These are phyloP conservation scores for Globisporangium rhizosaccharum DNA, from an alignment of 352 stramenopile species.

Conservation along the genomic window DNA sequence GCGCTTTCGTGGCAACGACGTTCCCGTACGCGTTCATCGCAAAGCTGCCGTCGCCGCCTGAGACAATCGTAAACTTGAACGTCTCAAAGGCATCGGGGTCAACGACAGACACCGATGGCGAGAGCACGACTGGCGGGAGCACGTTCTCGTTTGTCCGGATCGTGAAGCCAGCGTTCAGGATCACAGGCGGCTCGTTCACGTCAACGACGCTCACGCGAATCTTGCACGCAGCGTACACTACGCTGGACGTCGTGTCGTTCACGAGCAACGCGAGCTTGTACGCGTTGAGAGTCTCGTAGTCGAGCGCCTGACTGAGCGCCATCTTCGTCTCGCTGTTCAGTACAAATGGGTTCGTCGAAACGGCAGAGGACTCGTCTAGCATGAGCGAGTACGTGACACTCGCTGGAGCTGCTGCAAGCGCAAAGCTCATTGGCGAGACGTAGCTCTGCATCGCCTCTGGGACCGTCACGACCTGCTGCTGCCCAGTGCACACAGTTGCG, in stretches of 20 bases:
- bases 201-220: conserved; percentile 42
- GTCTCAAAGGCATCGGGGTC: conserved; percentile 49
- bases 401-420: conserved; percentile 14
- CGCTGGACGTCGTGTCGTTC: conserved; percentile 11
- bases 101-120: conserved; percentile 17
- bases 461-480: conserved; percentile 28
- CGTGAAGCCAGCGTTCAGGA: conserved; percentile 19
- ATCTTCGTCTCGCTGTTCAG: conserved; percentile 16
- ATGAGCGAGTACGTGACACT: conserved; percentile 7
- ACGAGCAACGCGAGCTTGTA: conserved; percentile 20
- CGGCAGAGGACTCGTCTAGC: not conserved
- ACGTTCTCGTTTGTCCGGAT: conserved; percentile 35
- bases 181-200: conserved; percentile 39
- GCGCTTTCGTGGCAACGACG: conserved; percentile 24
- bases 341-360: not conserved
- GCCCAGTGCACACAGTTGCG: conserved; percentile 26
- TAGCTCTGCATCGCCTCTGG: conserved; percentile 26
- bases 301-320: conserved; percentile 15
- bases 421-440: conserved; percentile 32
- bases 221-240: conserved; percentile 20
- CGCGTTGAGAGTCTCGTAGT: conserved; percentile 21
- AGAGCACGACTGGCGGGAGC: conserved; percentile 25
- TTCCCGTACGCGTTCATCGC: conserved; percentile 34
- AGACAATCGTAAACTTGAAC: conserved; percentile 31
- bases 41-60: conserved; percentile 28